Conservation (phyloP, 2,329 filamentous ascomycete genomes). For the Cercospora brassicicola region DNA sequence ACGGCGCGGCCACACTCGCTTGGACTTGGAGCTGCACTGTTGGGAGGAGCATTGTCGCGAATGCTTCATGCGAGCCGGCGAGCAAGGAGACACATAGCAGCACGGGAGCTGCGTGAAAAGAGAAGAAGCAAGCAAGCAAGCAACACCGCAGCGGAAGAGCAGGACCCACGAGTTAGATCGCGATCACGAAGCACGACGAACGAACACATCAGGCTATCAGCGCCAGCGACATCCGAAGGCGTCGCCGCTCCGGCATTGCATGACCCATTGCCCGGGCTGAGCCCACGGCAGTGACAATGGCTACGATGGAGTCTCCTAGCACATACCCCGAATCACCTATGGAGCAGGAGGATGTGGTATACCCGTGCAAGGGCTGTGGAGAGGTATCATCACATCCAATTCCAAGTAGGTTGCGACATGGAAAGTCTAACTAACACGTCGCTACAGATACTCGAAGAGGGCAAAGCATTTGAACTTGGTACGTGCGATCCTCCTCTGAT, state of each 20-base stretch:
- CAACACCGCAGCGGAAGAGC: conserved; percentile 4
- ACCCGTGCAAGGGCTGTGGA: conserved; percentile 89
- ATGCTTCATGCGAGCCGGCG: not conserved
- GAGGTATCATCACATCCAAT: conserved; percentile 58
- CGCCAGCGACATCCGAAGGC: not conserved
- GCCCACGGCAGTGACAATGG: conserved; percentile 21
- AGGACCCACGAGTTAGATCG: not conserved
- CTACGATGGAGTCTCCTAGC: conserved; percentile 55
- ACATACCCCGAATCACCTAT: conserved; percentile 65
- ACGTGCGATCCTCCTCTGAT: conserved; percentile 28
- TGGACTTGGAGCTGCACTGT: not conserved
- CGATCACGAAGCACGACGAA: not conserved
- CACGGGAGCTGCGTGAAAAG: conserved; percentile 7
- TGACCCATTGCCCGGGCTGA: conserved; percentile 10
- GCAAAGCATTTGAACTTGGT: conserved; percentile 98
- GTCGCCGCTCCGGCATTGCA: not conserved
- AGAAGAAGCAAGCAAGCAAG: conserved; percentile 10
- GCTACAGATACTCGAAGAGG: conserved; percentile 87
- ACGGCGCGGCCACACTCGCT: conserved; percentile 14
- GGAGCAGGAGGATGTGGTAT: conserved; percentile 76
- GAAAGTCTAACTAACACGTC: conserved; percentile 17
- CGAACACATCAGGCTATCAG: not conserved
- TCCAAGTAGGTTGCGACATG: not conserved
- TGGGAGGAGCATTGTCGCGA: not conserved
- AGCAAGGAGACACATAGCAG: not conserved